Evolutionary conservation across 805 yeast species (phyloP), one percentile per base, ranked within the genome.

Genomic region (Henningerozyma blattae): DNA sequence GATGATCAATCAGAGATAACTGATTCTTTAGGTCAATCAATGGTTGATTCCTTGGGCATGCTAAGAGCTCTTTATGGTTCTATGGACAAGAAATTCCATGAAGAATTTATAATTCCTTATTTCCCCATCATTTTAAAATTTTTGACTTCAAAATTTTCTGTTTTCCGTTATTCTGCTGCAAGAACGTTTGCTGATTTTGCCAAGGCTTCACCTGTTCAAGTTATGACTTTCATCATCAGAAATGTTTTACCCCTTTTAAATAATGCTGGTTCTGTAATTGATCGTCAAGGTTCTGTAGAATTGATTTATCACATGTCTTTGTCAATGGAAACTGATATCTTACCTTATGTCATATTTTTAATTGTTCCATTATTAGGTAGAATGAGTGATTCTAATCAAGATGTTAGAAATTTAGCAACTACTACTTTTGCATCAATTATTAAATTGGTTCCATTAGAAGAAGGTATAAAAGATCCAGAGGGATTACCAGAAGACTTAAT

Each of bases 301-400:
- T 73, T 91, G 17, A 69, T 89, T 6, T 87, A 84, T 52, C 96
- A 91, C 50, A 64, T 91, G 31, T 75, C 94, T 2, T 65, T 67
- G 27, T 70, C 80, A 3, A 85, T 91, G 95, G 96, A 93, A 1
- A 65, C 83, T 6, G 81, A 73, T 39, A 85, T 93, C 36, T 62
- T 91, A 40, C 99, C 99, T 0, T 91, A 89, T 56, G 87, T 91
- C 31, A 94, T 91, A 25, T 91, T 91, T 55, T 69, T 91, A 47
- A 85, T 91, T 54, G 97, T 93, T 18, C 98, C 99, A 9, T 85
- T 91, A 4, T 64, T 91, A 45, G 99, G 98, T 30, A 71, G 98
- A 50, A 91, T 91, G 98, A 87, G 95, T 66, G 99, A 91, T 56
- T 67, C 94, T 2, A 84, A 89, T 50, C 69, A 68, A 34, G 95